Base-by-base conservation (phyloP, 2,329 filamentous ascomycete species). In the Rhinocladiella mackenziei region DNA sequence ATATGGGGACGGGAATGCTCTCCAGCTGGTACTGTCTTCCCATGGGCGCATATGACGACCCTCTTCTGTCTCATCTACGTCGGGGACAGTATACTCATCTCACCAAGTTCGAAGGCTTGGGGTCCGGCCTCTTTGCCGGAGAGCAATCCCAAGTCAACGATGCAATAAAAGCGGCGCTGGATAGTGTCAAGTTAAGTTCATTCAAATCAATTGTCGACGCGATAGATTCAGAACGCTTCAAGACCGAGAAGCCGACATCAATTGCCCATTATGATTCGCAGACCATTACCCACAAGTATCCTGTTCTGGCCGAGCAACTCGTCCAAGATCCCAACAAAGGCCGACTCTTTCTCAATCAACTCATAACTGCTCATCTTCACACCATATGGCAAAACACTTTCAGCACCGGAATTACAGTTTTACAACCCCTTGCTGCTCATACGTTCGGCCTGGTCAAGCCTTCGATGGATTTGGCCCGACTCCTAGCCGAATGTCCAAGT, bases 341-440 rank as follows among this genome's bases (percentile, higher is more conserved):
- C 2, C 71, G 91, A 17, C 66, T 68, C 41, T 71, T 76, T 38
- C 77, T 97, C 23, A 83, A 84, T 46, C 70, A 77, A 33, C 75
- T 97, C 47, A 86, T 96, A 61, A 89, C 86, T 59, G 77, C 83
- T 2, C 92, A 97, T 63, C 74, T 97, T 3, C 89, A 96, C 62
- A 76, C 76, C 41, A 84, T 81, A 8, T 97, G 92, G 79, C 88
- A 94, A 60, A 86, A 83, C 56, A 74, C 74, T 15, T 94, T 92
- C 64, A 71, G 78, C 1, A 74, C 77, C 28, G 91, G 92, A 20
- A 83, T 97, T 45, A 78, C 82, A 4, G 80, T 96, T 2, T 71
- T 94, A 31, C 89, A 94, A 62, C 89, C 91, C 0, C 74, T 85
- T 14, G 78, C 86, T 1, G 71, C 84, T 39, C 81, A 89, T 61